Percentiles rank a stretch among this genome's conserved stretches.
phyloP scores from a whole-genome alignment of 768 basidiomycete species.

The Leccinellum albellum region DNA sequence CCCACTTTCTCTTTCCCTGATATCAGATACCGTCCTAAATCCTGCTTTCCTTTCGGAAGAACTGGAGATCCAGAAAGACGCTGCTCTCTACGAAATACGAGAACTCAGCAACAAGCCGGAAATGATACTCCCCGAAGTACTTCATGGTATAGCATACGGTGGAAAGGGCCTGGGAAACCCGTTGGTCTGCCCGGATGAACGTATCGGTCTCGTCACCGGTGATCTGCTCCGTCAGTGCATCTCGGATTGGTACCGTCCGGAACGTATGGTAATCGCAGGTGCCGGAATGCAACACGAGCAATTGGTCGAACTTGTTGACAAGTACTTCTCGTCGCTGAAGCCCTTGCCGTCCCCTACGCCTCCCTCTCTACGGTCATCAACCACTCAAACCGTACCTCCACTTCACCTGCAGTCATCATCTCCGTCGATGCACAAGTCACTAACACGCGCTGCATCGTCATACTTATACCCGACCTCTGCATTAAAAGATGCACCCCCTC shows the following conservation, averaged over 20 bases:
- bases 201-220: constrained; percentile 64
- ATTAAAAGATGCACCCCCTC: constrained; percentile 4
- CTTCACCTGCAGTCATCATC: constrained; percentile 57
- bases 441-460: constrained; percentile 73
- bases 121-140: constrained; percentile 84
- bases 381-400: constrained; percentile 40
- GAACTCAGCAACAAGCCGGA: constrained; percentile 89
- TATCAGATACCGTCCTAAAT: constrained; percentile 86
- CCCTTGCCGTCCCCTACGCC: constrained; percentile 25
- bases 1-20: constrained; percentile 77
- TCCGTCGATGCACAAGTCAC: constrained; percentile 56
- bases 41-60: constrained; percentile 75
- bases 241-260: constrained; percentile 85
- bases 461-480: constrained; percentile 51
- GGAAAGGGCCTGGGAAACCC: constrained; percentile 83
- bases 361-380: constrained; percentile 27
- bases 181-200: constrained; percentile 81
- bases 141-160: constrained; percentile 84
- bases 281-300: constrained; percentile 89
- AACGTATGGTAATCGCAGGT: constrained; percentile 92
- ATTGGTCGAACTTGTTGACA: constrained; percentile 80
- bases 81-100: constrained; percentile 85
- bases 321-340: constrained; percentile 74
- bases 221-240: constrained; percentile 59
- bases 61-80: constrained; percentile 77